A percentile compares a stretch with the other conserved stretches of the same genome.
phyloP scores from a whole-genome alignment of 1,139 yeast genomes.

The Taiozyma sp. region DNA sequence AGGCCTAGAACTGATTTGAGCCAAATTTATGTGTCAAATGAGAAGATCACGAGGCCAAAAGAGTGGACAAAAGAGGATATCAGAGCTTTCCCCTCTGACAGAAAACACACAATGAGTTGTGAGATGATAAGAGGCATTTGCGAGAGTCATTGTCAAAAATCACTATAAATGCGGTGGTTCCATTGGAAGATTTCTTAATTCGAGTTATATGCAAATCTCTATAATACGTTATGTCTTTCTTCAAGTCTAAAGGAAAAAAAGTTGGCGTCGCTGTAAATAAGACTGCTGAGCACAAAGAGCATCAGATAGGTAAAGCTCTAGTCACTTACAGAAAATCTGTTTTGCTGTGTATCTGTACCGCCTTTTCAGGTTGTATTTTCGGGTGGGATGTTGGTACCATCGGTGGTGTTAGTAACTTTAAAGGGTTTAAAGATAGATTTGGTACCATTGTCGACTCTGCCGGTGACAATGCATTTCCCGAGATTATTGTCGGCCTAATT shows the following conservation, averaged over 20 bases:
- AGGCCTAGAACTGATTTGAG: not conserved
- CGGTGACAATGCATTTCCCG: conserved; percentile 32
- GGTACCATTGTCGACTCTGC: conserved; percentile 35
- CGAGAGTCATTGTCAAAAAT: not conserved
- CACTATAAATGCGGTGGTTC: not conserved
- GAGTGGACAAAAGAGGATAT: too few species aligned
- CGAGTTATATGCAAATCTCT: not conserved
- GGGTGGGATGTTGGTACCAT: conserved; percentile 76
- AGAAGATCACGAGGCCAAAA: not conserved
- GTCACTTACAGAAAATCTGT: not conserved
- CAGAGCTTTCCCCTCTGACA: not conserved
- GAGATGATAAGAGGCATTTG: not conserved
- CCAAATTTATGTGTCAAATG: not conserved
- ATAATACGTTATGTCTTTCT: not conserved
- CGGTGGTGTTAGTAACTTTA: conserved; percentile 60
- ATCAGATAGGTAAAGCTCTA: not conserved
- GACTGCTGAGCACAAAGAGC: not conserved
- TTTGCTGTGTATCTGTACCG: conserved; percentile 25
- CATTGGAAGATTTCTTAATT: not conserved
- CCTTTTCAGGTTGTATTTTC: conserved; percentile 64
- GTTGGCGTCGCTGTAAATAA: not conserved
- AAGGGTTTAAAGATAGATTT: conserved; percentile 43
- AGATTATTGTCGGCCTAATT: conserved; percentile 47
- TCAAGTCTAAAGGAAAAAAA: not conserved
- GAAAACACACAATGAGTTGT: not conserved